Evolutionary conservation across 169 alveolate genomes (phyloP).

Genomic region (Plasmodium gallinaceum): DNA sequence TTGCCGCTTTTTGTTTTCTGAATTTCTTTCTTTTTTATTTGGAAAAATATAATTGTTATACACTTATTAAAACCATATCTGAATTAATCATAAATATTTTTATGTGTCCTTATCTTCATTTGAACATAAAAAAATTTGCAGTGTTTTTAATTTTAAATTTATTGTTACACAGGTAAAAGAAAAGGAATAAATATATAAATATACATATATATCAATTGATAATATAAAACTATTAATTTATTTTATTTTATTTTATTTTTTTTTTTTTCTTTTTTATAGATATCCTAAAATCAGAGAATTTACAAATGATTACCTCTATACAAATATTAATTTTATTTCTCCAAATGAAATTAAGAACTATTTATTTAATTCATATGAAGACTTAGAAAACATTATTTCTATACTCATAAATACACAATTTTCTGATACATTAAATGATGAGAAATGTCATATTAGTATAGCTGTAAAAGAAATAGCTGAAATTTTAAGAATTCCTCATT

Average conservation of each 20-base stretch:
- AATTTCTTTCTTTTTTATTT: conserved; percentile 25
- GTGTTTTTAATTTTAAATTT: conserved; percentile 33
- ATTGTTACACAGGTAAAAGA: conserved; percentile 45
- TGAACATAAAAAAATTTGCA: conserved; percentile 48
- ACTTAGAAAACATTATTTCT: conserved; percentile 37
- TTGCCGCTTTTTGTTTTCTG: conserved; percentile 62
- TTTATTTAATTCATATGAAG: conserved; percentile 61
- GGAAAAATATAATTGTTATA: conserved; percentile 28
- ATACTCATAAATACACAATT: conserved; percentile 54
- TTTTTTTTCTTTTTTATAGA: conserved; percentile 10
- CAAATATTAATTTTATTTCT: conserved; percentile 62
- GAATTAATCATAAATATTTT: conserved; percentile 60
- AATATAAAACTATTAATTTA: no score
- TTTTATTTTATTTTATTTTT: not conserved
- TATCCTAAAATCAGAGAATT: conserved; percentile 74
- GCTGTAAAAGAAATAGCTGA: conserved; percentile 39
- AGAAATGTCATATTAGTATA: conserved; percentile 14
- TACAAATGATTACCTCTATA: conserved; percentile 64
- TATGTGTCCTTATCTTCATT: conserved; percentile 34
- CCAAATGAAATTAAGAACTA: conserved; percentile 40
- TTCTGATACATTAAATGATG: conserved; percentile 19
- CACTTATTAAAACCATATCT: conserved; percentile 59
- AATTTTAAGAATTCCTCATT: conserved; percentile 31
- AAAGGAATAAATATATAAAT: not conserved
- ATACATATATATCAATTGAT: not conserved